Base-by-base conservation (phyloP, 495 filamentous ascomycete genomes). In the Aspergillus heteromorphus region DNA sequence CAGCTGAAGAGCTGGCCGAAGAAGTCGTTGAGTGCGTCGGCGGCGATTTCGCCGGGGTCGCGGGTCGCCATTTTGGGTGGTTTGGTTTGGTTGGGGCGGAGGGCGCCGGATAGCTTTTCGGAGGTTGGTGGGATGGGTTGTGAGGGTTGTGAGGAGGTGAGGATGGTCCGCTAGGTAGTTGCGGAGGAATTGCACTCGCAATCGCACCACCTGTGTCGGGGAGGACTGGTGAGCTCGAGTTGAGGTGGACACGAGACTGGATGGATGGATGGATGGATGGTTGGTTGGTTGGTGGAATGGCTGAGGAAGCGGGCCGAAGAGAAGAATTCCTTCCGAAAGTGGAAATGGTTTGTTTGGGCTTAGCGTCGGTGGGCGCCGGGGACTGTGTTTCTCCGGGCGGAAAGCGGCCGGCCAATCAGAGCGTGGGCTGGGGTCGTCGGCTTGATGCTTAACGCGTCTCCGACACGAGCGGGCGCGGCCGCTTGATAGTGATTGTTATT, bases 21-120 rank as follows among this genome's bases (percentile, higher is more conserved):
- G 64, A 73, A 74, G 53, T 71, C 69, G 21, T 54, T 54, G 41
- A 68, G 54, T 3, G 66, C 65, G n/a, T 74, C 72, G 10, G 49
- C 52, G 49, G 63, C 64, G 9, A 54, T 30, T 14, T 62, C 64
- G 63, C 59, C 49, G 18, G 64, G 41, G 36, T 71, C 65, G n/a
- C 18, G n/a, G 34, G 48, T 40, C 43, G 45, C 56, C 65, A 71
- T 74, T 43, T 49, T 54, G 51, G 20, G 10, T 17, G 49, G 54
- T 56, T 42, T 52, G 19, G 14, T 56, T 41, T 57, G 57, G 48
- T 34, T 51, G 21, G 36, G 2, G 40, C n/a, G 42, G 27, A 6
- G 13, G 34, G 38, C 2, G 40, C 16, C 19, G 40, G 41, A 23
- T 19, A 5, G 17, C 13, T 43, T 18, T 43, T 19, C 3, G 9